phyloP scores from a whole-genome alignment of 1,139 yeast genomes.

The Kodamaea anthophila region DNA sequence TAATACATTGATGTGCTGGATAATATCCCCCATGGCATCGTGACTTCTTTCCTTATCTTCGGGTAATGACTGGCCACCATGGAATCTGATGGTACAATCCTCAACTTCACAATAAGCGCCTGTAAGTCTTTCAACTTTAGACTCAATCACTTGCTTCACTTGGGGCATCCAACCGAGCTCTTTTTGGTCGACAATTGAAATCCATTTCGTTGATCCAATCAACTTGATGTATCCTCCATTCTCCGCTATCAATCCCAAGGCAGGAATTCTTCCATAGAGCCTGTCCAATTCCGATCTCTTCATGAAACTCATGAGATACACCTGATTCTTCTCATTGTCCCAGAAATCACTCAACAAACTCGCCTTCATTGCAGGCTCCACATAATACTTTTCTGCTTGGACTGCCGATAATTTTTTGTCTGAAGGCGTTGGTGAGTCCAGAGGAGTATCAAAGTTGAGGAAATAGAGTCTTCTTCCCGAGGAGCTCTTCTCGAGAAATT shows the following conservation, averaged over 20 bases:
- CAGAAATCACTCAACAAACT: conserved; percentile 45
- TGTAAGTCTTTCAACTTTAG: conserved; percentile 73
- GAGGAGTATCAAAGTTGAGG: conserved; percentile 46
- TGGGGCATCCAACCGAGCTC: conserved; percentile 56
- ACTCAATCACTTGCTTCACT: conserved; percentile 52
- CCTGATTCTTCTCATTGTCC: conserved; percentile 48
- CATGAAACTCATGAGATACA: conserved; percentile 65
- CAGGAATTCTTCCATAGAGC: conserved; percentile 59
- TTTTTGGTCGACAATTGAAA: conserved; percentile 49
- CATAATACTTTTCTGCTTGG: conserved; percentile 9
- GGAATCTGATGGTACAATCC: conserved; percentile 71
- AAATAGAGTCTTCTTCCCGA: conserved; percentile 45
- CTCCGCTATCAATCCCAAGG: conserved; percentile 81
- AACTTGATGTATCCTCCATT: conserved; percentile 73
- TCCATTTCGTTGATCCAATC: conserved; percentile 55
- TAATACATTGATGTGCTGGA: conserved; percentile 77
- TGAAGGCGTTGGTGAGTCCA: conserved; percentile 19
- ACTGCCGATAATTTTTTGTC: conserved; percentile 10
- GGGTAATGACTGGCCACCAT: conserved; percentile 52
- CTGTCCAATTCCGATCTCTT: conserved; percentile 61
- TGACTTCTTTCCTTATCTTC: conserved; percentile 65
- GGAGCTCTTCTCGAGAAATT: conserved; percentile 25
- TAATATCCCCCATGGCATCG: conserved; percentile 74
- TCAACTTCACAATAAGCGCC: conserved; percentile 69
- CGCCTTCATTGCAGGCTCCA: conserved; percentile 46